Percentiles rank a stretch among this genome's conserved stretches.
These are phyloP conservation scores for Eruca vesicaria DNA, from an alignment of 441 rosid species.

Conservation along the genomic window DNA sequence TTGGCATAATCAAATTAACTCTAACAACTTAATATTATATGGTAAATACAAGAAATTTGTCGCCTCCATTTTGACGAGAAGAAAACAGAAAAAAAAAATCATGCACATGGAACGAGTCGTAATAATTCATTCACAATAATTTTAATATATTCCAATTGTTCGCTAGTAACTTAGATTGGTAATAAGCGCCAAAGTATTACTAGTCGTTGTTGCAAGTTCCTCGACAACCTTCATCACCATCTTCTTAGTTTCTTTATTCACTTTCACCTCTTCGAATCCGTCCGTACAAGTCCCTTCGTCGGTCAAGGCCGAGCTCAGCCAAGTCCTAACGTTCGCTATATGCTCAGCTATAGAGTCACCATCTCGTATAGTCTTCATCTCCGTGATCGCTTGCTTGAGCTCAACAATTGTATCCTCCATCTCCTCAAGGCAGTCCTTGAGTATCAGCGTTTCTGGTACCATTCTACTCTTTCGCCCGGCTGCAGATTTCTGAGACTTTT, in stretches of 20 bases:
- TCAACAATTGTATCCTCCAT: slow-evolving; percentile 46
- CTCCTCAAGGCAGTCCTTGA: slow-evolving; percentile 56
- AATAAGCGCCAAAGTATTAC: slow-evolving; percentile 70
- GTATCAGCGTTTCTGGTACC: slow-evolving; percentile 36
- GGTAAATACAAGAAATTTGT: no score
- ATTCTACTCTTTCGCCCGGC: slow-evolving; percentile 1
- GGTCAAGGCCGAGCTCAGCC: slow-evolving; percentile 67
- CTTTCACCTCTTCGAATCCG: slow-evolving; percentile 48
- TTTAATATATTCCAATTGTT: not conserved
- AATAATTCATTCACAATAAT: slow-evolving; percentile 1
- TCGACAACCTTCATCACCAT: slow-evolving; percentile 40
- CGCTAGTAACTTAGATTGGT: slow-evolving; percentile 34
- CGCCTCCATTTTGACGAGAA: no score
- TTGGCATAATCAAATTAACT: no score
- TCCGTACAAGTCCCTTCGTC: slow-evolving; percentile 71
- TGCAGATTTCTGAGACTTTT: slow-evolving; percentile 33
- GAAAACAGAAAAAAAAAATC: no score
- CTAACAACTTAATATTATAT: no score
- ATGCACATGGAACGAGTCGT: no score
- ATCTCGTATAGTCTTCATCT: slow-evolving; percentile 32
- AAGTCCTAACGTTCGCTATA: slow-evolving; percentile 49
- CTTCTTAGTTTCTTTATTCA: slow-evolving; percentile 41
- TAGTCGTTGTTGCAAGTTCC: slow-evolving; percentile 48
- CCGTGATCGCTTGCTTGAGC: slow-evolving; percentile 46
- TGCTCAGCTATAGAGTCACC: slow-evolving; percentile 29